Percentiles rank a stretch among this genome's conserved stretches.
Conservation (phyloP, 1,284 basidiomycete species). For the Crepidotus sp. region DNA sequence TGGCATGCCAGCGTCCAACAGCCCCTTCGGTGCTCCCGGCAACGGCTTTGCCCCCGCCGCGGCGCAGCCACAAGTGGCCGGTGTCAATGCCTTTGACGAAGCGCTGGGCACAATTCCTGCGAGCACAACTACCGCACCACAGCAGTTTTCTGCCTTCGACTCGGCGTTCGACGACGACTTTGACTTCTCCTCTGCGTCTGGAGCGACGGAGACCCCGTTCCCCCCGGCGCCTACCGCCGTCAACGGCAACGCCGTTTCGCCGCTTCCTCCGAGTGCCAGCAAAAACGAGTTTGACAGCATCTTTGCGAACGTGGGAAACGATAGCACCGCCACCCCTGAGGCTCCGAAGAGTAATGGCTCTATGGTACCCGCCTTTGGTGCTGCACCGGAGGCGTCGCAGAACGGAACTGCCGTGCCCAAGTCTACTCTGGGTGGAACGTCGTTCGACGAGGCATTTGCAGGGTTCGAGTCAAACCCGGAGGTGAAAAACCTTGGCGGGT, state of each 20-base stretch:
- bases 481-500: slow-evolving; percentile 31
- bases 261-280: slow-evolving; percentile 13
- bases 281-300: slow-evolving; percentile 36
- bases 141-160: slow-evolving; percentile 49
- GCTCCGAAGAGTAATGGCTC: slow-evolving; percentile 4
- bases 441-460: slow-evolving; percentile 56
- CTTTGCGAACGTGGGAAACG: slow-evolving; percentile 21
- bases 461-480: slow-evolving; percentile 38
- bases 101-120: slow-evolving; percentile 50
- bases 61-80: slow-evolving; percentile 27
- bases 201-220: slow-evolving; percentile 27
- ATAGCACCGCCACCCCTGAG: slow-evolving; percentile 9
- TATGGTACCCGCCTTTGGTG: neutral
- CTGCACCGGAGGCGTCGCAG: slow-evolving; percentile 5
- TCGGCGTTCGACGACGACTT: slow-evolving; percentile 81
- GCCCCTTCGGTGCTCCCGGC: slow-evolving; percentile 25
- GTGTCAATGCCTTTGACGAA: slow-evolving; percentile 66
- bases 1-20: slow-evolving; percentile 22
- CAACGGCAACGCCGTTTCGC: slow-evolving; percentile 17
- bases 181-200: slow-evolving; percentile 57
- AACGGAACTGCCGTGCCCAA: slow-evolving; percentile 10
- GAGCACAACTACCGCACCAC: slow-evolving; percentile 31
- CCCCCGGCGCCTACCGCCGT: slow-evolving; percentile 21
- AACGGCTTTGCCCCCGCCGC: slow-evolving; percentile 13
- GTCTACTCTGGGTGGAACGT: slow-evolving; percentile 25